Conservation (phyloP, 495 filamentous ascomycete species). For the Bathelium albidoporum region DNA sequence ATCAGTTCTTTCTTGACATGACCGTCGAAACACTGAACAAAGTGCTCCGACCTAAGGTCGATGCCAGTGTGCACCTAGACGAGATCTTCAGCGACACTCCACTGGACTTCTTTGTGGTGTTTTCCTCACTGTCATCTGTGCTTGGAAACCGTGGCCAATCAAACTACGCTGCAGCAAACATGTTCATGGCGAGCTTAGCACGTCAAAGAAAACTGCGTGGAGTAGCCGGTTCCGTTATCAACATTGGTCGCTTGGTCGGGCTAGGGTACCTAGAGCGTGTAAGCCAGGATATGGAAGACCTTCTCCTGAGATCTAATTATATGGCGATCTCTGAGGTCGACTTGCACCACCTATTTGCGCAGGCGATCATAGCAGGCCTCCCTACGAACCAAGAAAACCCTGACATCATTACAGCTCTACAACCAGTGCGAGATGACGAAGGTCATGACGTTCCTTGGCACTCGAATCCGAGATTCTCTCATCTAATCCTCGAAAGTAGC, state of each 20-base stretch:
- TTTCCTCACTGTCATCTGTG: constrained; percentile 6
- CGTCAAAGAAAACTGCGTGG: not conserved
- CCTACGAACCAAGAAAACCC: not conserved
- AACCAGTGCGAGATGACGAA: not conserved
- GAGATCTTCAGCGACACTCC: not conserved
- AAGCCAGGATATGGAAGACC: not conserved
- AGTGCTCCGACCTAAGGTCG: constrained; percentile 1
- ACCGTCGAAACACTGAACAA: not conserved
- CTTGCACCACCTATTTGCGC: not conserved
- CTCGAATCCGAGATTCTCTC: not conserved
- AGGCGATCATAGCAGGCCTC: not conserved
- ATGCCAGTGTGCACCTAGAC: not conserved
- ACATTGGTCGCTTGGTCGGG: not conserved
- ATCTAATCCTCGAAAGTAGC: not conserved
- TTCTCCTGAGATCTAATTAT: not conserved
- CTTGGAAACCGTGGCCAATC: constrained; percentile 1
- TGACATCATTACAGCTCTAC: not conserved
- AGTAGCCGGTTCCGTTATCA: not conserved
- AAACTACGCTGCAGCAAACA: constrained; percentile 9
- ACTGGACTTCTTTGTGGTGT: constrained; percentile 8
- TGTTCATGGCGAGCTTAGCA: not conserved
- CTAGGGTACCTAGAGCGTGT: not conserved
- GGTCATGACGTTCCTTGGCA: not conserved
- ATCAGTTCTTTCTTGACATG: not conserved
- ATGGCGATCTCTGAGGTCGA: not conserved